These are phyloP conservation scores for Lentinula guzmanii DNA, from an alignment of 768 basidiomycete species.

Conservation along the genomic window DNA sequence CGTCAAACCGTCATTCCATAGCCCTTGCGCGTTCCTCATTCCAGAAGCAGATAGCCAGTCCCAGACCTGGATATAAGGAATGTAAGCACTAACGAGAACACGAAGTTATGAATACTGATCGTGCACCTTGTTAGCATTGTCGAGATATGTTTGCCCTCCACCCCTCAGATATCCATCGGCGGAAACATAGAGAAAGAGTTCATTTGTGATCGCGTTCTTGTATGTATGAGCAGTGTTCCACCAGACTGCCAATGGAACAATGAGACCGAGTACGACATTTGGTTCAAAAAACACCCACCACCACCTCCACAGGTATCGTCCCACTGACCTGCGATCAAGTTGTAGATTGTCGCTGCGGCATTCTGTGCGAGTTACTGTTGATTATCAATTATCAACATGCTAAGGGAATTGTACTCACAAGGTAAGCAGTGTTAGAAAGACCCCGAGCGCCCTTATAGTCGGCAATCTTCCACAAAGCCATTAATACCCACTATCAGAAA, in stretches of 20 bases:
- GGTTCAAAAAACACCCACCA: conserved; percentile 1
- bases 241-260: conserved; percentile 21
- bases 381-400: background rate
- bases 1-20: conserved; percentile 19
- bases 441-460: conserved; percentile 44
- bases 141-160: conserved; percentile 31
- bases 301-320: conserved; percentile 47
- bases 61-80: background rate
- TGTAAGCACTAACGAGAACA: background rate
- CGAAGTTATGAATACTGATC: background rate
- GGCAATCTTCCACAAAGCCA: conserved; percentile 52
- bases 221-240: conserved; percentile 50
- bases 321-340: conserved; percentile 47
- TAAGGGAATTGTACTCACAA: conserved; percentile 15
- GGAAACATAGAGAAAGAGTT: conserved; percentile 47
- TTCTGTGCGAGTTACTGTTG: conserved; percentile 25
- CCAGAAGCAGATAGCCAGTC: conserved; percentile 13
- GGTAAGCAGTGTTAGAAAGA: conserved; percentile 21
- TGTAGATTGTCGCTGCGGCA: conserved; percentile 41
- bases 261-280: background rate
- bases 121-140: conserved; percentile 41
- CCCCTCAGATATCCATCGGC: conserved; percentile 39
- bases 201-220: conserved; percentile 60
- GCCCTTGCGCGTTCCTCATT: conserved; percentile 20
- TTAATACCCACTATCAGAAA: conserved; percentile 41